phyloP scores from a whole-genome alignment of 2,329 filamentous ascomycete genomes.

The Colletotrichum tropicicola region DNA sequence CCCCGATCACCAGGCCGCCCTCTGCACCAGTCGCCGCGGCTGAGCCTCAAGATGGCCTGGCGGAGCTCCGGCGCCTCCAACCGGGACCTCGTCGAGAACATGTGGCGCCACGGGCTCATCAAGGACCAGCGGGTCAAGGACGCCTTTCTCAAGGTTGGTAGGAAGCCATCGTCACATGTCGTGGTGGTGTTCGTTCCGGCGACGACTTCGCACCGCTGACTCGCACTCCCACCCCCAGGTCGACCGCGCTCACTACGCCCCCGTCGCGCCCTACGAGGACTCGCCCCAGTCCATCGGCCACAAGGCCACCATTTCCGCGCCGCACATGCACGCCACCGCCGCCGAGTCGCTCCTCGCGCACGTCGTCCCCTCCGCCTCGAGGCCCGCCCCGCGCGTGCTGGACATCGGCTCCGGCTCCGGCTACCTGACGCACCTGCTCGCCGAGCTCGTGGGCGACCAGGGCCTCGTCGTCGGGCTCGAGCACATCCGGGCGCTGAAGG shows the following conservation, averaged over 20 bases:
- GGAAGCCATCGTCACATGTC: too few relatives aligned
- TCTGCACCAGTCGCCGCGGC: neutral
- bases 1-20: neutral
- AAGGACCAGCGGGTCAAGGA: conserved; percentile 74
- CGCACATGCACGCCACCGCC: conserved; percentile 69
- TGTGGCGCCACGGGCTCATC: conserved; percentile 77
- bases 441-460: conserved; percentile 72
- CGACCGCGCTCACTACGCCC: conserved; percentile 87
- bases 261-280: conserved; percentile 73
- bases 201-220: neutral
- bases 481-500: conserved; percentile 72
- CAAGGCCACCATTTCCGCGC: conserved; percentile 65
- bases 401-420: conserved; percentile 82
- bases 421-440: conserved; percentile 89
- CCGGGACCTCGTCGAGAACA: conserved; percentile 78
- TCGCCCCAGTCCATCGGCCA: conserved; percentile 64
- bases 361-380: conserved; percentile 45
- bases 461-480: conserved; percentile 75
- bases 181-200: too few relatives aligned
- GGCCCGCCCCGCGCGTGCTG: conserved; percentile 63
- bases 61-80: conserved; percentile 81
- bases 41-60: conserved; percentile 80
- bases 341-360: conserved; percentile 57
- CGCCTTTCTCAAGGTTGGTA: conserved; percentile 77
- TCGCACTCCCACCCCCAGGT: conserved; percentile 65